Evolutionary conservation across 2,329 filamentous ascomycete species (phyloP), one percentile per base, ranked within the genome.

Genomic region (Pseudopithomyces chartarum): DNA sequence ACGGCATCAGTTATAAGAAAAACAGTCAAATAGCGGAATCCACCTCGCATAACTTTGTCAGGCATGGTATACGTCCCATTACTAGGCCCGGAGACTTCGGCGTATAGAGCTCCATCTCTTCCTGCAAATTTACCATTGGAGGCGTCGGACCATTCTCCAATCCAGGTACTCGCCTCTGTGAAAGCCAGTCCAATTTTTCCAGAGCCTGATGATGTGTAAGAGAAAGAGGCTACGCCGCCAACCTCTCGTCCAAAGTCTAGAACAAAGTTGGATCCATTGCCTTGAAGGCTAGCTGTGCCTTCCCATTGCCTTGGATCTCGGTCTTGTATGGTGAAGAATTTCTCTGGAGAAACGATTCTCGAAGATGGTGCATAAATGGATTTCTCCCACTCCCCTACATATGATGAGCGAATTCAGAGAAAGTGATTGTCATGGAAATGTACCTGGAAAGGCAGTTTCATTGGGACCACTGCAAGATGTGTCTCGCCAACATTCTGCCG

Each of bases 241-340:
- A 87, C 83, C 65, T 86, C 83, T 22, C 79, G 75, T 3, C 84
- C 84, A 65, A 87, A 87, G 67, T 87, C 85, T 55, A 85, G 84
- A 1, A 86, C 80, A 1, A 84, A 67, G n/a, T 78, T 75, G 2
- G 81, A 83, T 11, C 80, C 82, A 63, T 85, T 84, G 11, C 78
- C 76, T 8, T 62, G 59, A 5, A 82, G 66, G 1, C 61, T 65
- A 2, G 67, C 65, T 13, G 58, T 42, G 42, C 70, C 62, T 6
- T 70, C 55, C 66, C 76, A 75, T 39, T 59, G 29, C 5, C 68
- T 68, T 36, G 56, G 46, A 23, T 59, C 69, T 45, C 64, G 74
- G 53, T 65, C 76, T 3, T 63, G 64, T 1, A 74, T 66, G 3
- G 75, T 75, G 3, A 82, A 74, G 19, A 81, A 74, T 15, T 71